A percentile compares a stretch with the other conserved stretches of the same genome.
Conservation (phyloP, 257 asterid genomes). For the Gynochthodes officinalis region DNA sequence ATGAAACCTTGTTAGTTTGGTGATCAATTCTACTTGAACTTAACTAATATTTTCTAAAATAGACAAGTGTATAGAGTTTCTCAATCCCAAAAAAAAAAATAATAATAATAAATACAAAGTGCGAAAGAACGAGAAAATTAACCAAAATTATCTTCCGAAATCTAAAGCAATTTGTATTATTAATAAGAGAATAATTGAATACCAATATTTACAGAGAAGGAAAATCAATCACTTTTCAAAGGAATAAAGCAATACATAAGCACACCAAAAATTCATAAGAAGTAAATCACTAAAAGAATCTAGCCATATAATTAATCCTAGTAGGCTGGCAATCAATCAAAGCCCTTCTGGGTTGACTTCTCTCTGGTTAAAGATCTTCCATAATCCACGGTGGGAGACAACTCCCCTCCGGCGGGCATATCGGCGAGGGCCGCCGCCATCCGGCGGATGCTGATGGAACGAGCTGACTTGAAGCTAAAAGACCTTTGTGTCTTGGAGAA, state of each 20-base stretch:
- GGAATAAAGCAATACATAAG: background rate
- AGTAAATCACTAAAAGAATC: background rate
- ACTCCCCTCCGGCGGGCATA: conserved; percentile 51
- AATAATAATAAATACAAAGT: too few relatives aligned
- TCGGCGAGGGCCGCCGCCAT: conserved; percentile 60
- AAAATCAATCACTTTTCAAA: background rate
- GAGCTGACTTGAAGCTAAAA: conserved; percentile 37
- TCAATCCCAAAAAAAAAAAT: too few relatives aligned
- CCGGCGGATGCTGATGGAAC: conserved; percentile 59
- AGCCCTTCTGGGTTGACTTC: conserved; percentile 6
- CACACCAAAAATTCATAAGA: background rate
- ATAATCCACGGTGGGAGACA: conserved; percentile 27
- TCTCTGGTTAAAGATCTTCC: conserved; percentile 10
- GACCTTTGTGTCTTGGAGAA: conserved; percentile 45
- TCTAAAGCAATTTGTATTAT: background rate
- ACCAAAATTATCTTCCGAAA: background rate
- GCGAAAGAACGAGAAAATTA: too few relatives aligned
- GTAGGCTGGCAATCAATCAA: background rate
- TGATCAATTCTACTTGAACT: too few relatives aligned
- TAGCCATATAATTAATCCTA: background rate
- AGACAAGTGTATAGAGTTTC: too few relatives aligned
- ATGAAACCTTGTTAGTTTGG: too few relatives aligned
- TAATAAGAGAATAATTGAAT: background rate
- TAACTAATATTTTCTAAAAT: too few relatives aligned
- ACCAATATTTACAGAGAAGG: background rate